Evolutionary conservation across 305 asterid genomes (phyloP), one percentile per base, ranked within the genome.

Genomic region (Fraxinus floribunda): DNA sequence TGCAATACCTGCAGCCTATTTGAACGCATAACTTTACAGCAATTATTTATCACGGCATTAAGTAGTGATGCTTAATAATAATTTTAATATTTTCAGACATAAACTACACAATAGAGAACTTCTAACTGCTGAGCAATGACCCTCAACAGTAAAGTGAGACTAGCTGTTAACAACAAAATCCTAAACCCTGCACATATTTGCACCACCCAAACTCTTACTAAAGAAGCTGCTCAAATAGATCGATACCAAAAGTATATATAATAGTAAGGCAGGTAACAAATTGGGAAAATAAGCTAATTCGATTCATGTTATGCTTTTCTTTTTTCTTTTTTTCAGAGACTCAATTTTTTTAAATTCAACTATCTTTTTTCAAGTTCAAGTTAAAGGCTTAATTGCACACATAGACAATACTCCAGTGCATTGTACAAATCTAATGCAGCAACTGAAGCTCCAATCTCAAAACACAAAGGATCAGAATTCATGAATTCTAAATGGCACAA

Each of bases 381-480:
- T 16, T 71, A 26, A 52, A 75, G 22, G 16, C 52, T 49, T 52
- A 75, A 49, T 32, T 52, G 75, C 64, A 34, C 46, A n/a, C 41
- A 78, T 35, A 29, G 44, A 24, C 39, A 44, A 78, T 38, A 44
- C 77, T 46, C 64, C 68, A 46, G 9, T 44, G 78, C 80, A 76
- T 30, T 16, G 38, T 34, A 72, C 72, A 55, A 4, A 49, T 60
- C 18, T 34, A 22, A 34, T 57, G 18, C 77, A 68, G 35, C 11
- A 83, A 71, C 32, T 76, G 39, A 57, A 73, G 46, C 64, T 66
- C 81, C 85, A 77, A 35, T 55, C 70, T 30, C 29, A 9, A 60
- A 39, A 80, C 68, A 15, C 20, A 74, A 34, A 38, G 70, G 24
- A 75, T 24, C 22, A 77, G 39, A 77, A 32, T 80, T 44, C 30